phyloP scores from a whole-genome alignment of 371 early-diverging fungal genomes.

The Rhizopus microsporus region DNA sequence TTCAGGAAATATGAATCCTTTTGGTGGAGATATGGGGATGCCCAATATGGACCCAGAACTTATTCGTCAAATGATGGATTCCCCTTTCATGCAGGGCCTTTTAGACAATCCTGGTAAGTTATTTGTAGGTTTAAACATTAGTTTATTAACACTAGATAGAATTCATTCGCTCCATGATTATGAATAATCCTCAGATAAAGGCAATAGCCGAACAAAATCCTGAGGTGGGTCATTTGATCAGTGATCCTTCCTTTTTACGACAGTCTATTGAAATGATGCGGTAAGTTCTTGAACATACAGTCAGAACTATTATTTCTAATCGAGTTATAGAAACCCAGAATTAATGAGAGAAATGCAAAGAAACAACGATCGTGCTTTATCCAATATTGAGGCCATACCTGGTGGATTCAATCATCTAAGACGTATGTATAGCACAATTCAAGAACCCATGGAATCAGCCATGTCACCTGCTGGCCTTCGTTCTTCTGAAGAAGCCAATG shows the following conservation, averaged over 20 bases:
- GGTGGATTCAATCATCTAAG: slow-evolving; percentile 86
- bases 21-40: slow-evolving; percentile 30
- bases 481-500: slow-evolving; percentile 67
- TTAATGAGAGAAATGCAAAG: slow-evolving; percentile 81
- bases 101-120: slow-evolving; percentile 46
- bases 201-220: slow-evolving; percentile 75
- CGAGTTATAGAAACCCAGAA: slow-evolving; percentile 64
- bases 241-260: slow-evolving; percentile 74
- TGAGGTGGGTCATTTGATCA: slow-evolving; percentile 76
- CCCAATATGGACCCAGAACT: slow-evolving; percentile 46
- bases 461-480: slow-evolving; percentile 30
- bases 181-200: slow-evolving; percentile 72
- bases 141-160: slow-evolving; percentile 36
- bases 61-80: slow-evolving; percentile 56
- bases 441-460: slow-evolving; percentile 71
- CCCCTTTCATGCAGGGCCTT: slow-evolving; percentile 51
- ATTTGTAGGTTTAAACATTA: not conserved
- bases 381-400: slow-evolving; percentile 83
- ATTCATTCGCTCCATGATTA: slow-evolving; percentile 71
- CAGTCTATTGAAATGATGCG: slow-evolving; percentile 65
- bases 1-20: slow-evolving; percentile 19
- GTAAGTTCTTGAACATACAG: slow-evolving; percentile 17
- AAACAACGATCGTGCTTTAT: slow-evolving; percentile 84
- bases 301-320: not conserved
- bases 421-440: slow-evolving; percentile 75